These are phyloP conservation scores for Colletotrichum shisoi DNA, from an alignment of 2,329 filamentous ascomycete species.

Conservation along the genomic window DNA sequence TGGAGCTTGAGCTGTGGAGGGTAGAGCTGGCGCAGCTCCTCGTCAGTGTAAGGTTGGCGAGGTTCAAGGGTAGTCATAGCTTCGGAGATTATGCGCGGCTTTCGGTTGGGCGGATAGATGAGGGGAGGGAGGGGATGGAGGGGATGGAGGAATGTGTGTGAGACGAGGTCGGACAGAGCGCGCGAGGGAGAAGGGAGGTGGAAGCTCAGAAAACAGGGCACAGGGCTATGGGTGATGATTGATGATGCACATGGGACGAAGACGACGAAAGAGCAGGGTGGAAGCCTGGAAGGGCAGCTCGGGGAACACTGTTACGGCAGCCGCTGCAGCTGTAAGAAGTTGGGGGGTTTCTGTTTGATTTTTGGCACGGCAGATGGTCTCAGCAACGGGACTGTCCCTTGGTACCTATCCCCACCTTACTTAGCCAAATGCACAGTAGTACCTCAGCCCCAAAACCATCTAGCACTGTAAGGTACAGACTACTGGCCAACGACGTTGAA, in stretches of 20 bases:
- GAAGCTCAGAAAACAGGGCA: constrained; percentile 17
- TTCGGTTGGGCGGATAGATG: not conserved
- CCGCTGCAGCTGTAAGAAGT: not conserved
- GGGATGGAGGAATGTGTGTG: constrained; percentile 31
- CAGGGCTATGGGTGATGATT: too few species aligned
- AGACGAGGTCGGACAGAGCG: constrained; percentile 10
- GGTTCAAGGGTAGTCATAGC: constrained; percentile 81
- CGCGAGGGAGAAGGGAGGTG: not conserved
- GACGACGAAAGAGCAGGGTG: constrained; percentile 3
- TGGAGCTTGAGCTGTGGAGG: constrained; percentile 81
- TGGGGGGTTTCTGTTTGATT: constrained; percentile 18
- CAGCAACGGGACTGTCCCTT: not conserved
- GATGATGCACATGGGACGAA: constrained; percentile 24
- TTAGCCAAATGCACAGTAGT: not conserved
- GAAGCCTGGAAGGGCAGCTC: constrained; percentile 18
- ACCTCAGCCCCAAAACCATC: too few species aligned
- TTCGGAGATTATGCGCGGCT: constrained; percentile 17
- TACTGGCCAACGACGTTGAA: not conserved
- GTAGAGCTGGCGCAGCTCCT: constrained; percentile 83
- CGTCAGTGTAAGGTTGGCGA: constrained; percentile 77
- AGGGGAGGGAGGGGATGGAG: constrained; percentile 4
- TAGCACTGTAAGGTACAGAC: too few species aligned
- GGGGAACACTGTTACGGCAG: not conserved
- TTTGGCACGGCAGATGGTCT: constrained; percentile 12
- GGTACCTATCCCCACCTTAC: constrained; percentile 7